phyloP scores from a whole-genome alignment of 2,329 filamentous ascomycete genomes.

The Sporothrix brunneoviolacea region DNA sequence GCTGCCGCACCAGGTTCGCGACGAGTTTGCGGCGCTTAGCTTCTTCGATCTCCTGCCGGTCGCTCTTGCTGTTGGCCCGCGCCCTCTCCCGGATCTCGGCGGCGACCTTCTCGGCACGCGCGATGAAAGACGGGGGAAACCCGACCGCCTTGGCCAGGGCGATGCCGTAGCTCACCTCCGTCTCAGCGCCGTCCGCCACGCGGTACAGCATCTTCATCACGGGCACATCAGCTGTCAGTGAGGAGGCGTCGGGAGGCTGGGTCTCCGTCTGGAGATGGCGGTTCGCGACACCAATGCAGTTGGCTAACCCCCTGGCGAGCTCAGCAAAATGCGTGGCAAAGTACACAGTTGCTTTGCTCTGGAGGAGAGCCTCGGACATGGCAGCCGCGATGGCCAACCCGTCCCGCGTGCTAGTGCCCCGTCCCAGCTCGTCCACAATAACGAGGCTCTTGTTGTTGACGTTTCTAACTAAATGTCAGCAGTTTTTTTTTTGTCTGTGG shows the following conservation, averaged over 20 bases:
- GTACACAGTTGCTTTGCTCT: conserved; percentile 74
- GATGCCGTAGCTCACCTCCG: conserved; percentile 76
- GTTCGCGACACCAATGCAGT: conserved; percentile 73
- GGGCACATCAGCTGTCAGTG: conserved; percentile 35
- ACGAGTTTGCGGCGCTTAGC: conserved; percentile 63
- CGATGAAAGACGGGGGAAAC: conserved; percentile 60
- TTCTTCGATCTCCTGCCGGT: conserved; percentile 21
- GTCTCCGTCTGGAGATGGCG: conserved; percentile 72
- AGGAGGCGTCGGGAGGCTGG: conserved; percentile 12
- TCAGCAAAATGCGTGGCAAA: conserved; percentile 93
- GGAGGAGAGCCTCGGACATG: conserved; percentile 79
- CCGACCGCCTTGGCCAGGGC: conserved; percentile 68
- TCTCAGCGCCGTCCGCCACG: conserved; percentile 62
- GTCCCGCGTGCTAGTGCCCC: conserved; percentile 83
- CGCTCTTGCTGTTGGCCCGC: conserved; percentile 38
- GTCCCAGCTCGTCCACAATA: conserved; percentile 86
- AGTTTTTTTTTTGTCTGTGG: conserved; percentile 3
- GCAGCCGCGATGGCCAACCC: conserved; percentile 84
- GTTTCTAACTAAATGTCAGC: conserved; percentile 42
- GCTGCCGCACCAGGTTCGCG: conserved; percentile 64
- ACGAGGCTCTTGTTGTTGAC: conserved; percentile 69
- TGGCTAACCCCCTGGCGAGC: conserved; percentile 66
- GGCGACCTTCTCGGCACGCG: conserved; percentile 61
- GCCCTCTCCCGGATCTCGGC: conserved; percentile 52
- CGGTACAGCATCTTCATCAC: conserved; percentile 86